phyloP scores from a whole-genome alignment of 495 filamentous ascomycete species.

The Xylaria longipes region DNA sequence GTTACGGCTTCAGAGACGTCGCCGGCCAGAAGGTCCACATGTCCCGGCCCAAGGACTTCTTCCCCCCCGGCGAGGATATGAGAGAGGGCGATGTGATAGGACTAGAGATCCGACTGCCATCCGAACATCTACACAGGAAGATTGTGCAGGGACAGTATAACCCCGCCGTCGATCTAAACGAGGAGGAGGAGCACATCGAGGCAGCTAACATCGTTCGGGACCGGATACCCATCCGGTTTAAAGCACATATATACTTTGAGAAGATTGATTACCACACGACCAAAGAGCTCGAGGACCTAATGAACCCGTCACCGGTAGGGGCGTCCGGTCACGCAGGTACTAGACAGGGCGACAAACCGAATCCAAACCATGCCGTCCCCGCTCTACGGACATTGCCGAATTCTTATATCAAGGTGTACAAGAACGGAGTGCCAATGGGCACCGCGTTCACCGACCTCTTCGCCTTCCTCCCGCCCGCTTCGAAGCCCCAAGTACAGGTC shows the following conservation, averaged over 20 bases:
- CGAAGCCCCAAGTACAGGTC: constrained; percentile 72
- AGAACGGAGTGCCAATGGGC: constrained; percentile 87
- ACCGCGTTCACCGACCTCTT: constrained; percentile 88
- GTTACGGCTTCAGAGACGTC: constrained; percentile 90
- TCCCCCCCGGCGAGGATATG: constrained; percentile 72
- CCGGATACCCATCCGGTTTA: constrained; percentile 91
- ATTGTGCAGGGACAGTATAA: constrained; percentile 89
- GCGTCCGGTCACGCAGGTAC: constrained; percentile 44
- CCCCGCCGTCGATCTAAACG: constrained; percentile 71
- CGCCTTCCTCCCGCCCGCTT: constrained; percentile 91
- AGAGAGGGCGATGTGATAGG: constrained; percentile 93
- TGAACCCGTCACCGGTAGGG: constrained; percentile 72
- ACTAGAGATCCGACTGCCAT: constrained; percentile 87
- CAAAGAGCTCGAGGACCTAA: constrained; percentile 87
- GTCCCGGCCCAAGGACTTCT: constrained; percentile 89
- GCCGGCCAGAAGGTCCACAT: constrained; percentile 90
- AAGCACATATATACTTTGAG: constrained; percentile 92
- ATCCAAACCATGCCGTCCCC: constrained; percentile 74
- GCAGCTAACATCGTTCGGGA: constrained; percentile 86
- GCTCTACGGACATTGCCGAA: constrained; percentile 83
- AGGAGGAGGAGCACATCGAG: constrained; percentile 60
- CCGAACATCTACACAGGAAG: constrained; percentile 81
- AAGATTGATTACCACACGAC: constrained; percentile 88
- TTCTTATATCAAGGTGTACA: constrained; percentile 86
- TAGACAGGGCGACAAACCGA: constrained; percentile 57